Base-by-base conservation (phyloP, 495 filamentous ascomycete genomes). In the Aspergillus ellipticus region DNA sequence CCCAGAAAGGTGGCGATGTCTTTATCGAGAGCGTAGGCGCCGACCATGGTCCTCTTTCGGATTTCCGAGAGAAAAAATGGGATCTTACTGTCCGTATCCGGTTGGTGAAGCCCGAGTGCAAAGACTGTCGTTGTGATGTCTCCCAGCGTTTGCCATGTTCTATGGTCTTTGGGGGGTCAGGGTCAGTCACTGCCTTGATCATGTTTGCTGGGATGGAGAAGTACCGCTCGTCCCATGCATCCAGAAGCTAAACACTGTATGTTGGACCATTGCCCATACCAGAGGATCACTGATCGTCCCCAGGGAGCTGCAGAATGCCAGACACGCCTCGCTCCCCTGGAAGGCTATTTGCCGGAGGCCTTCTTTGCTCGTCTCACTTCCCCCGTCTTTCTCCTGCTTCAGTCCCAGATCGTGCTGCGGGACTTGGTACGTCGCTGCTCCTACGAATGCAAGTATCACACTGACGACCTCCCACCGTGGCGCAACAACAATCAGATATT, bases 51-150 rank as follows among this genome's bases (percentile, higher is more conserved):
- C 19, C 73, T 70, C 56, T 77, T 75, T 4, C 75, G 73, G 13
- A 78, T 56, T 52, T 80, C 75, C 16, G 54, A 53, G 13, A 81
- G 65, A 55, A 79, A 79, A 49, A 81, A 77, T 1, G 79, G 76
- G 3, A 66, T 64, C 4, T 41, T 19, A 10, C 54, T 13, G 16
- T 60, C 61, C 15, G 66, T 69, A 37, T 74, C 69, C 1, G 35
- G 37, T 58, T 78, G 76, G 57, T 85, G 82, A 9, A 84, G 72
- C 20, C 82, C 80, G 2, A 82, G 63, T 13, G 80, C 77, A 16
- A 78, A 76, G n/a, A 79, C 49, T 5, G 61, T 35, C 0, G 64
- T 61, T 0, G 63, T 49, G n/a, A 72, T 16, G 0, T 72, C 67
- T 4, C 69, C 67, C 5, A 66, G 47, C 17, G 56, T 65, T 46